These are phyloP conservation scores for Fragaria vesca DNA, from an alignment of 306 rosid species.

Conservation along the genomic window DNA sequence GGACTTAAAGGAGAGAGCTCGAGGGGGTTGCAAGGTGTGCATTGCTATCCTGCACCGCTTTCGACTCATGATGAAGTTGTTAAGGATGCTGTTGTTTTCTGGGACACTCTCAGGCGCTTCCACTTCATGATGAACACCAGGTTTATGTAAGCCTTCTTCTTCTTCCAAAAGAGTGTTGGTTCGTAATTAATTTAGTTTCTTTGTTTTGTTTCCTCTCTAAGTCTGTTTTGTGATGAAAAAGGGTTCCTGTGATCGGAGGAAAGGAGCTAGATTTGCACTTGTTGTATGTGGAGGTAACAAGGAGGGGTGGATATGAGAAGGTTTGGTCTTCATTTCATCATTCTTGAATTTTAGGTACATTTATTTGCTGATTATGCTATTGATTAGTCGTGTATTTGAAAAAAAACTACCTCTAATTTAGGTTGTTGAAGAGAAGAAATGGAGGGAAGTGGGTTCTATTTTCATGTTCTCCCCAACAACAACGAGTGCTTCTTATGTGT, in stretches of 20 bases:
- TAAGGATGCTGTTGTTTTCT: constrained; percentile 49
- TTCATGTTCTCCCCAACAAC: constrained; percentile 87
- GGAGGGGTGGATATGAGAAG: constrained; percentile 90
- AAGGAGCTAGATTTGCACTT: constrained; percentile 91
- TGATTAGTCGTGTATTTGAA: neutral
- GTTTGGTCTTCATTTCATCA: constrained; percentile 30
- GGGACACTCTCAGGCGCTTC: constrained; percentile 92
- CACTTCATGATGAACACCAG: constrained; percentile 76
- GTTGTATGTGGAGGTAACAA: constrained; percentile 81
- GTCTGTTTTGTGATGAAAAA: constrained; percentile 17
- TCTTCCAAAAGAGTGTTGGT: neutral
- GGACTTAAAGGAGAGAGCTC: constrained; percentile 5
- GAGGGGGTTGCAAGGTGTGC: constrained; percentile 33
- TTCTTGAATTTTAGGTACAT: neutral
- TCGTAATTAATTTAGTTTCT: neutral
- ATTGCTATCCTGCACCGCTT: constrained; percentile 60
- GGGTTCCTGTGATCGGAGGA: constrained; percentile 99
- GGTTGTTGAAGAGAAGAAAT: constrained; percentile 97
- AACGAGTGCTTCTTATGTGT: constrained; percentile 90
- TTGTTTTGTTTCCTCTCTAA: neutral
- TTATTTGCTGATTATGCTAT: neutral
- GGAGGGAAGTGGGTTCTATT: constrained; percentile 94
- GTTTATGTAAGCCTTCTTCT: constrained; percentile 55
- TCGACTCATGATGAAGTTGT: constrained; percentile 64
- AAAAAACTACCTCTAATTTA: constrained; percentile 7